These are phyloP conservation scores for Botryotinia globosa DNA, from an alignment of 2,329 filamentous ascomycete genomes.

Conservation along the genomic window DNA sequence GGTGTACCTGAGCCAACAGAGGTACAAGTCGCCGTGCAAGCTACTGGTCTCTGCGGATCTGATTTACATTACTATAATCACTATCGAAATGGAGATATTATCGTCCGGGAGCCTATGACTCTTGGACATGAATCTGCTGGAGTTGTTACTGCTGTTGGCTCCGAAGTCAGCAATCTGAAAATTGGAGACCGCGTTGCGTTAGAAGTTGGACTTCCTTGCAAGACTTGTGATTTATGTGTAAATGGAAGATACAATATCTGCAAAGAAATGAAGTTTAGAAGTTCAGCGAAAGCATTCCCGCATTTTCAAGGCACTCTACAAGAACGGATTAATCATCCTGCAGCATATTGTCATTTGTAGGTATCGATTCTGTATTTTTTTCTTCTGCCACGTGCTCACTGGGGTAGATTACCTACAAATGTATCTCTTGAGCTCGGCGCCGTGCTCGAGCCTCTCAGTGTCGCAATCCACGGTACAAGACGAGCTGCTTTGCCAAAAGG, in stretches of 20 bases:
- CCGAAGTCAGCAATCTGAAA: slow-evolving; percentile 72
- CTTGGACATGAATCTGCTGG: slow-evolving; percentile 93
- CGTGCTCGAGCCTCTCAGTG: slow-evolving; percentile 84
- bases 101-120: slow-evolving; percentile 82
- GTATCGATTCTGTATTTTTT: slow-evolving; percentile 9
- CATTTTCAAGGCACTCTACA: slow-evolving; percentile 40
- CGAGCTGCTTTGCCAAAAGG: slow-evolving; percentile 74
- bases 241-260: slow-evolving; percentile 95
- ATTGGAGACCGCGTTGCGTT: slow-evolving; percentile 88
- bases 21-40: slow-evolving; percentile 84
- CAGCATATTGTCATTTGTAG: slow-evolving; percentile 88
- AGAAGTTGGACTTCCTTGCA: slow-evolving; percentile 91
- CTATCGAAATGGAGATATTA: slow-evolving; percentile 93
- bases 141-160: slow-evolving; percentile 74
- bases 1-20: slow-evolving; percentile 45
- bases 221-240: slow-evolving; percentile 81
- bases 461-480: slow-evolving; percentile 85
- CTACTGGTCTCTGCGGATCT: slow-evolving; percentile 94
- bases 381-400: slow-evolving; percentile 16
- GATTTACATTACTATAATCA: slow-evolving; percentile 98
- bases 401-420: slow-evolving; percentile 48
- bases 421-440: slow-evolving; percentile 90
- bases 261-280: slow-evolving; percentile 49
- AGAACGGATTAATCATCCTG: slow-evolving; percentile 75
- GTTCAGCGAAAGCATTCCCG: slow-evolving; percentile 39